Conservation (phyloP, 2,329 filamentous ascomycete genomes). For the Penicillium sp. region DNA sequence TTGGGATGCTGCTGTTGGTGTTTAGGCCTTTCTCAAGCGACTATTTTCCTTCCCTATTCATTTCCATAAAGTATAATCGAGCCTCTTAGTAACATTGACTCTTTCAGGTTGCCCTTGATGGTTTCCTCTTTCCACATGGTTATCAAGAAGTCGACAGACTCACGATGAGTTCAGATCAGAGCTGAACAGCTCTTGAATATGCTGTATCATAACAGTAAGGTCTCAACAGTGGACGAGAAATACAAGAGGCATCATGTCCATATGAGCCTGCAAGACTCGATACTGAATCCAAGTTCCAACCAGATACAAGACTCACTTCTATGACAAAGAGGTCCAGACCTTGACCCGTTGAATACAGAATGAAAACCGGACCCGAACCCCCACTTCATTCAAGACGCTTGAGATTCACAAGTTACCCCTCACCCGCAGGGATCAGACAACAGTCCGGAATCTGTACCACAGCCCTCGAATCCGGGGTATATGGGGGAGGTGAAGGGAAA, state of each 20-base stretch:
- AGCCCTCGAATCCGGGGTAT: slow-evolving; percentile 10
- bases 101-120: neutral
- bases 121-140: neutral
- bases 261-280: slow-evolving; percentile 2
- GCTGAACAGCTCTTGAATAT: neutral
- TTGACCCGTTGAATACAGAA: slow-evolving; percentile 1
- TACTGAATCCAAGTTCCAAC: neutral
- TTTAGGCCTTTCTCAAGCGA: slow-evolving; percentile 8
- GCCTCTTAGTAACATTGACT: neutral
- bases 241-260: neutral
- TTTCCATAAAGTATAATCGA: neutral
- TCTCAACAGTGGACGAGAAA: neutral
- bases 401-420: neutral
- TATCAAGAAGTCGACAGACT: neutral
- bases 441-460: slow-evolving; percentile 4
- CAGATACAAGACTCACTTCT: neutral
- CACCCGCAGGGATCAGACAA: neutral
- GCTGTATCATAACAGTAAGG: neutral
- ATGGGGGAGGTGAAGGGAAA: neutral
- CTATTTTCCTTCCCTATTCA: neutral
- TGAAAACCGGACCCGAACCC: neutral
- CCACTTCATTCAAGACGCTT: neutral
- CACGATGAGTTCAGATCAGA: neutral
- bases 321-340: slow-evolving; percentile 1
- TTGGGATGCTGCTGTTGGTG: slow-evolving; percentile 15